Base-by-base conservation (phyloP, 2,329 filamentous ascomycete genomes). In the Aspergillus japonicus region DNA sequence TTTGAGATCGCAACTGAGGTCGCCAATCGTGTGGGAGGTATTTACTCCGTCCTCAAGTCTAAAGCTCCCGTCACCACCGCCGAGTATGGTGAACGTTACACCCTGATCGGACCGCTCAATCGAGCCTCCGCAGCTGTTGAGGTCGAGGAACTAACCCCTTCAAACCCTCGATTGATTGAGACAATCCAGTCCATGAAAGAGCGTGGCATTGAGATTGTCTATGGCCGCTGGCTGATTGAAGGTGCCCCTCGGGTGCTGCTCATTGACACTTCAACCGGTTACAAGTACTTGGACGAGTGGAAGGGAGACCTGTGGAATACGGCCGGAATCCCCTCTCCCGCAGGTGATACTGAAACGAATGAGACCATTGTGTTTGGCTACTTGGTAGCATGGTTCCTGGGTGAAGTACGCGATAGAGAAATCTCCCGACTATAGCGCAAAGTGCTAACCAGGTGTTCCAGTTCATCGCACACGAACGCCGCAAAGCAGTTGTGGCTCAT, bases 21-120 rank as follows among this genome's bases (percentile, higher is more conserved):
- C 69, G 95, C 95, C 63, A 96, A 98, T 83, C 87, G 95, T 85
- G 95, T 99, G 63, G 95, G 95, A 73, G 95, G 95, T 71, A 99
- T 99, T 80, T 99, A 99, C 83, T 98, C 94, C 16, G 95, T 99
- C 66, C 88, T 99, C 79, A 99, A 99, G 80, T 99, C 95, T 63
- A 99, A 99, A 79, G 94, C 95, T 42, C 94, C 95, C 54, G 95
- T 98, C 63, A 98, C 95, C 48, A 97, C 94, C 0, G 92, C 92
- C 62, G 95, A 99, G 78, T 99, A 98, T 95, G 95, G 95, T 78
- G 92, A 96, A 61, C 87, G 92, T 67, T 99, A 99, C 79, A 96
- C 92, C 29, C 85, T 98, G 66, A 93, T 99, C 75, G 95, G 95
- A 2, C 95, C 95, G 60, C 87, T 96, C 74, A 97, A 98, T 80